Conservation (phyloP, 768 basidiomycete species). For the Trametes sanguinea region DNA sequence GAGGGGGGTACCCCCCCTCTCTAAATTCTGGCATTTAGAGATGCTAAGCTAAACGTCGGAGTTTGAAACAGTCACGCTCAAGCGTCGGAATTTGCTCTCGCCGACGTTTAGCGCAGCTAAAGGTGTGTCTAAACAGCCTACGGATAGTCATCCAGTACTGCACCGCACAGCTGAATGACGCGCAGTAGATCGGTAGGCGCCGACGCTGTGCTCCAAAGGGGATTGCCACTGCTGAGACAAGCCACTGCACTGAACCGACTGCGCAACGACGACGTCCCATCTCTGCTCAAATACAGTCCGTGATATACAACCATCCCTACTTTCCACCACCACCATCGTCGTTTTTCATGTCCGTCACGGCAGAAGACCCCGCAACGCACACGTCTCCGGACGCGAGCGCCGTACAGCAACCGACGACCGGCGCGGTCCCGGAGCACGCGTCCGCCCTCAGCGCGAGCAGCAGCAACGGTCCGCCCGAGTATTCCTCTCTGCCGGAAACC, state of each 20-base stretch:
- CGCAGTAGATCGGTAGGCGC: background rate
- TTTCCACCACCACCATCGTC: conserved; percentile 2
- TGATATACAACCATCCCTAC: background rate
- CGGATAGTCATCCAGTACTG: too few species aligned
- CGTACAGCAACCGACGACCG: conserved; percentile 9
- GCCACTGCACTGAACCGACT: background rate
- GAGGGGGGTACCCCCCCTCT: too few species aligned
- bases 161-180: too few species aligned
- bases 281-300: conserved; percentile 3
- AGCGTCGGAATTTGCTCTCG: too few species aligned
- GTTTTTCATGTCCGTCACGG: conserved; percentile 12
- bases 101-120: too few species aligned
- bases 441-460: background rate
- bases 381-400: background rate
- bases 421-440: background rate
- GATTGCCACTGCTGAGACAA: conserved; percentile 6
- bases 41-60: too few species aligned
- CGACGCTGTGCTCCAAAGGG: conserved; percentile 4
- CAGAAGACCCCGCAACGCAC: background rate
- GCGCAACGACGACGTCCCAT: conserved; percentile 4
- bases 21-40: too few species aligned
- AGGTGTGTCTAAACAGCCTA: too few species aligned
- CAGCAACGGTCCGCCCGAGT: background rate
- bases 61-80: too few species aligned
- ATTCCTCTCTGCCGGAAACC: background rate